Evolutionary conservation across 192 early-diverging fungal species (phyloP), one percentile per base, ranked within the genome.

Genomic region (Podila clonocystis): DNA sequence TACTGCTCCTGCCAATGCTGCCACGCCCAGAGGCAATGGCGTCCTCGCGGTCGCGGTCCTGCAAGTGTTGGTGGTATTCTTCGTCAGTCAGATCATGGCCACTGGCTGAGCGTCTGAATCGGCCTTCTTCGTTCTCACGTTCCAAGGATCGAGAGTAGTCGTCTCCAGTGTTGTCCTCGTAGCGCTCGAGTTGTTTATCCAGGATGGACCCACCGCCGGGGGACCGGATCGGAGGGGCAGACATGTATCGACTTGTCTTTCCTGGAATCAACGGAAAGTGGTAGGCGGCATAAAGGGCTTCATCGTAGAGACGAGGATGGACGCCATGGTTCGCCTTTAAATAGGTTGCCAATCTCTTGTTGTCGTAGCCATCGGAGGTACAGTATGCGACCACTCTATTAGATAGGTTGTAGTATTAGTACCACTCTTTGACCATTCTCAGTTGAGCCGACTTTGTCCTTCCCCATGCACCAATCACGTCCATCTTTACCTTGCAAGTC

Each of bases 381-480:
- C 94, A 95, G 64, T 93, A 95, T 9, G 92, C 94, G 7, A 92
- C 92, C 29, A 92, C 92, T 73, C 94, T 86, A 70, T 58, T 30
- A 29, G 17, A 31, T 6, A 13, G 1, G 61, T 36, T 34, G 15
- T 5, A 55, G 0, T 2, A 49, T 1, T 59, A 73, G 29, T 41
- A 20, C 45, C 0, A 4, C 45, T 50, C 22, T 26, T 26, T 50
- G 45, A 9, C 63, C 13, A 41, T 50, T n/a, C 7, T 29, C n/a
- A 30, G 6, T 26, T 31, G 41, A n/a, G 58, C 58, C 15, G 15
- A 24, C 26, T 60, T 60, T 52, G 2, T 30, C 4, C 6, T 60
- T 60, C 6, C 11, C 20, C 17, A 58, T 58, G 55, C 17, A n/a
- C 8, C 0, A 15, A 45, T 45, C 41, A 3, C 41, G 15, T 17